Percentiles rank a stretch among this genome's conserved stretches.
Evolutionary conservation across 1,284 basidiomycete genomes (phyloP).

Genomic region (Bjerkandera adusta): DNA sequence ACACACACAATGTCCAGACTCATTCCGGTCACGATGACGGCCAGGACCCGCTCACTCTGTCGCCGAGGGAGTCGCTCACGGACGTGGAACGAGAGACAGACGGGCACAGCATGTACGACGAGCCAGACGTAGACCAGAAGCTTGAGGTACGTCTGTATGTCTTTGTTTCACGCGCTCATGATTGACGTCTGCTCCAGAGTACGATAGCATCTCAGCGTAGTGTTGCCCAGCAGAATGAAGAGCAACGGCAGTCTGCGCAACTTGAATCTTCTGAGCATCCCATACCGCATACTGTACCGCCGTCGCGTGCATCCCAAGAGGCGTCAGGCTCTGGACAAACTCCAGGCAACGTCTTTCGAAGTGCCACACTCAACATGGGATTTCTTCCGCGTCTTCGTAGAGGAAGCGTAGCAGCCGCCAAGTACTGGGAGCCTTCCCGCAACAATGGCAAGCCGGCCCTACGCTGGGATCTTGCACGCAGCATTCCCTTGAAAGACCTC

Average conservation of each 20-base stretch:
- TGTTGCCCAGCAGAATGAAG: too few relatives aligned
- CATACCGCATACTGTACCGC: too few relatives aligned
- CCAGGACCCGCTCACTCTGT: background rate
- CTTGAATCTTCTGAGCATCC: too few relatives aligned
- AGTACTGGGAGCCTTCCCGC: slow-evolving; percentile 4
- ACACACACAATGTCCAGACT: slow-evolving; percentile 3
- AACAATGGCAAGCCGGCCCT: background rate
- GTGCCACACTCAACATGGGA: slow-evolving; percentile 18
- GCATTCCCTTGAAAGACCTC: slow-evolving; percentile 47
- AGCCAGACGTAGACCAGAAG: background rate
- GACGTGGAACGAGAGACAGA: background rate
- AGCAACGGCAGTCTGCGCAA: too few relatives aligned
- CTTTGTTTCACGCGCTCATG: too few relatives aligned
- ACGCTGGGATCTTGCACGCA: slow-evolving; percentile 15
- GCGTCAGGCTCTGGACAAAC: background rate
- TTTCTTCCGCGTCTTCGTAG: slow-evolving; percentile 14
- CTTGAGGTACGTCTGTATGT: too few relatives aligned
- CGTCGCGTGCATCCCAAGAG: too few relatives aligned
- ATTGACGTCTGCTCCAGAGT: too few relatives aligned
- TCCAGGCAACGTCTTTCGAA: background rate
- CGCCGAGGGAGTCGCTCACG: background rate
- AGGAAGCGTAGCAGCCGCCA: slow-evolving; percentile 3
- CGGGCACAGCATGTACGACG: too few relatives aligned
- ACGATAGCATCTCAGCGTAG: too few relatives aligned
- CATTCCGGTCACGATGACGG: background rate